Evolutionary conservation across 2,329 filamentous ascomycete species (phyloP).

Genomic region (Colletotrichum neosansevieriae): DNA sequence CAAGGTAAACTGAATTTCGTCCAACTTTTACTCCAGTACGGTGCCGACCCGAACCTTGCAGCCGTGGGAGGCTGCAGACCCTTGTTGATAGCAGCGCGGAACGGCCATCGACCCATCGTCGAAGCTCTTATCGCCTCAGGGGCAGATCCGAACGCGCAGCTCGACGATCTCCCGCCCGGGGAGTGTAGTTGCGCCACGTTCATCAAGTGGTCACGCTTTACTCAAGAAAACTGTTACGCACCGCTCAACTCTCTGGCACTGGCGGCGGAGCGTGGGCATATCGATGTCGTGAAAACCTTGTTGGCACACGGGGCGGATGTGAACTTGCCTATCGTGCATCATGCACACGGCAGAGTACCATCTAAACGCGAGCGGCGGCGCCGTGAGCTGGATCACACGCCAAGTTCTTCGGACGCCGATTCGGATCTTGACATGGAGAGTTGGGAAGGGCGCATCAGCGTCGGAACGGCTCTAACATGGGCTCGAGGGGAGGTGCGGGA

Average conservation of each 20-base stretch:
- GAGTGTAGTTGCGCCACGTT: background rate
- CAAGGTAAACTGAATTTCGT: background rate
- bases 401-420: conserved; percentile 6
- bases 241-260: conserved; percentile 3
- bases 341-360: conserved; percentile 7
- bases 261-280: background rate
- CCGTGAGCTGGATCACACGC: background rate
- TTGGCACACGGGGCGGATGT: conserved; percentile 15
- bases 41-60: background rate
- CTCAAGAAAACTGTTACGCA: background rate
- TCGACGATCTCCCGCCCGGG: background rate
- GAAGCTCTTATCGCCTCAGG: conserved; percentile 5
- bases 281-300: background rate
- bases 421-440: background rate
- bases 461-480: conserved; percentile 14
- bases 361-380: background rate
- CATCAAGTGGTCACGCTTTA: background rate
- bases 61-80: conserved; percentile 2
- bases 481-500: conserved; percentile 7
- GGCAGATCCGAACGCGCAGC: conserved; percentile 1
- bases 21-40: background rate
- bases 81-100: conserved; percentile 1
- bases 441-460: conserved; percentile 6
- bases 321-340: conserved; percentile 11
- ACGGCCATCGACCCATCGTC: background rate